These are phyloP conservation scores for Blastocystis sp. DNA, from an alignment of 352 stramenopile genomes.

Conservation along the genomic window DNA sequence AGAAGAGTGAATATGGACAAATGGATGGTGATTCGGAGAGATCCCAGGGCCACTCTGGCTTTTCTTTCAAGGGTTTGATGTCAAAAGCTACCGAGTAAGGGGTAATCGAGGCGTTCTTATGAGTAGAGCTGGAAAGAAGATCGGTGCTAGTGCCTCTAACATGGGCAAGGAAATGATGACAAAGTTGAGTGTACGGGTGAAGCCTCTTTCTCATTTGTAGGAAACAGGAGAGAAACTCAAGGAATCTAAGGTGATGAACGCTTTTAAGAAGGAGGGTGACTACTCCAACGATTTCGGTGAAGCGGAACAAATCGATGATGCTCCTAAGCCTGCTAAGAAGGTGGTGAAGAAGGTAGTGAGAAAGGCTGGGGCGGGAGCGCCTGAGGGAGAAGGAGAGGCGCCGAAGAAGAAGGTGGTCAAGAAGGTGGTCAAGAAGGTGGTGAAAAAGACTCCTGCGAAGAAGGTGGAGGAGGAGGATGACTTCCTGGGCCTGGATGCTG, in stretches of 20 bases:
- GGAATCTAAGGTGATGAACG: slow-evolving; percentile 65
- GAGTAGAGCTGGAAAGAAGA: slow-evolving; percentile 47
- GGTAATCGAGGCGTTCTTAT: neutral
- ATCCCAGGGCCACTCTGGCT: neutral
- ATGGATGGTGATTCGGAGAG: neutral
- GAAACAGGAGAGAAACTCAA: slow-evolving; percentile 66
- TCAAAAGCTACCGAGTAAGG: slow-evolving; percentile 45
- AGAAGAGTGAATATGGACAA: slow-evolving; percentile 46
- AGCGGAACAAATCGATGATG: neutral
- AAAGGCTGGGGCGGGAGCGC: neutral
- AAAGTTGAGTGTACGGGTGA: slow-evolving; percentile 40
- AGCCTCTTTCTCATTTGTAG: neutral
- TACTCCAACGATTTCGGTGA: slow-evolving; percentile 35
- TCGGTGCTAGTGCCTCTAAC: slow-evolving; percentile 21
- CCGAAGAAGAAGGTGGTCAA: slow-evolving; percentile 13
- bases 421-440: slow-evolving; percentile 60
- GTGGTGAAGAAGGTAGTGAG: slow-evolving; percentile 2
- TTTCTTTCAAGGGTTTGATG: slow-evolving; percentile 66
- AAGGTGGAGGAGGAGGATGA: slow-evolving; percentile 16
- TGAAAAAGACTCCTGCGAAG: slow-evolving; percentile 49
- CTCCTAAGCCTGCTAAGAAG: slow-evolving; percentile 37
- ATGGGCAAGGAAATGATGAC: slow-evolving; percentile 65
- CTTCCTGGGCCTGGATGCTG: neutral
- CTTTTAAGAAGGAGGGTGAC: slow-evolving; percentile 49
- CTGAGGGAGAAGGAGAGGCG: neutral